Base-by-base conservation (phyloP, 805 yeast species). In the Maudiozyma saulgeensis region DNA sequence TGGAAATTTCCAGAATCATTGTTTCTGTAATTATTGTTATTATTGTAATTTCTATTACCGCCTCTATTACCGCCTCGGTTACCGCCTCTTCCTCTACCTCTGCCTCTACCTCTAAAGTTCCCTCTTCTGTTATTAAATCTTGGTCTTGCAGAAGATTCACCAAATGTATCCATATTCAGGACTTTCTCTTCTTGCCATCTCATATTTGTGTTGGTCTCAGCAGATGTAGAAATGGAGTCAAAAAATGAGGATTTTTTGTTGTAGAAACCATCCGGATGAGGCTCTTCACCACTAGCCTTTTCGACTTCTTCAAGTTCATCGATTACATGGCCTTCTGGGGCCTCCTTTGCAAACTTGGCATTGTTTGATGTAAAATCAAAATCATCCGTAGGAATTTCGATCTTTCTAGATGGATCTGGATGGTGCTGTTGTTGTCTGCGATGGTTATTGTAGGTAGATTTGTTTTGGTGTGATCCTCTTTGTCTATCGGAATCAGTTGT, bases 211-310 rank as follows among this genome's bases (percentile, higher is more conserved):
- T 68, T 61, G 45, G 75, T 75, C 47, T 75, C 77, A 38, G 81
- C 68, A 4, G 88, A 81, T 11, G 88, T 78, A 11, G 95, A 84
- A 50, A 91, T 79, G 53, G 78, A 79, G 68, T 93, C 98, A 61
- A 91, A 91, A 67, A 93, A 91, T 1, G 97, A 89, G 13, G 88
- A 79, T 60, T 78, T 77, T 66, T 82, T 88, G 70, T 89, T 78
- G 71, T 93, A 93, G 28, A 74, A 78, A 19, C 67, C 60, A 15
- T 59, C 66, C 6, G 18, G 43, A n/a, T 41, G 31, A 2, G 54
- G 50, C 12, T 51, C 39, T 6, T 39, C 43, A 5, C 43, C 47
- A 28, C 38, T n/a, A n/a, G 38, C 43, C 16, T 12, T 16, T 11
- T 31, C 42, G 3, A 26, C 31, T n/a, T 25, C 21, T 13, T 42